A percentile compares a stretch with the other conserved stretches of the same genome.
Evolutionary conservation across 352 stramenopile genomes (phyloP).

Genomic region (Pythium sukuiense): DNA sequence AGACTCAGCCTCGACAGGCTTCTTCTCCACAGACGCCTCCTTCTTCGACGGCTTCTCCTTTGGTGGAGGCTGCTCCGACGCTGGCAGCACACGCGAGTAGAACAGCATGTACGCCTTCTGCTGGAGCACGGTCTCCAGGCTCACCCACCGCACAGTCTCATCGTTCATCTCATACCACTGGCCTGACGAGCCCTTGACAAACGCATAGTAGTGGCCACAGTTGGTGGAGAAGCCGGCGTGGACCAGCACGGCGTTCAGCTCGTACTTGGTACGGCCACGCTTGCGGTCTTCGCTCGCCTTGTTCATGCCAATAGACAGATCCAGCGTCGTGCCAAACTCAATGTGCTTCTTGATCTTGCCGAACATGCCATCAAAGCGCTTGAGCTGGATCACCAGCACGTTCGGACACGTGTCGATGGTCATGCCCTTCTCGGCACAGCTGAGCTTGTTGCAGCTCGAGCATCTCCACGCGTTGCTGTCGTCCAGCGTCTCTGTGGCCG

Average conservation of each 20-base stretch:
- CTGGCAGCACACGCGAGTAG: constrained; percentile 74
- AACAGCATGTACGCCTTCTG: constrained; percentile 92
- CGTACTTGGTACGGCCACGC: constrained; percentile 59
- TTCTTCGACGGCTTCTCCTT: constrained; percentile 34
- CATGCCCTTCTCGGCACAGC: constrained; percentile 79
- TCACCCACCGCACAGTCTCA: constrained; percentile 84
- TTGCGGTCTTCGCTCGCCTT: constrained; percentile 53
- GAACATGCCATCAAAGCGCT: constrained; percentile 86
- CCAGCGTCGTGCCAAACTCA: constrained; percentile 64
- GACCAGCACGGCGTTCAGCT: constrained; percentile 83
- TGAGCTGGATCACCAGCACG: constrained; percentile 89
- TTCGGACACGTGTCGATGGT: constrained; percentile 82
- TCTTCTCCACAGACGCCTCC: constrained; percentile 5
- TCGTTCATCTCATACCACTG: constrained; percentile 94
- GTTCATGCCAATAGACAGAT: constrained; percentile 62
- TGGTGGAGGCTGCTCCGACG: constrained; percentile 33
- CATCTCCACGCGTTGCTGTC: constrained; percentile 88
- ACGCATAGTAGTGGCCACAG: constrained; percentile 91
- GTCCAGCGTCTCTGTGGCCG: constrained; percentile 80
- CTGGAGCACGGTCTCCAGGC: constrained; percentile 80
- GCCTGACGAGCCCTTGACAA: constrained; percentile 85
- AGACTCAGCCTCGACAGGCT: background rate
- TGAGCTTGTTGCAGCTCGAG: constrained; percentile 71
- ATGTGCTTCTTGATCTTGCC: constrained; percentile 91
- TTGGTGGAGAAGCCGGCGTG: constrained; percentile 87